phyloP scores from a whole-genome alignment of 495 filamentous ascomycete species.

The Bacidia gigantensis region DNA sequence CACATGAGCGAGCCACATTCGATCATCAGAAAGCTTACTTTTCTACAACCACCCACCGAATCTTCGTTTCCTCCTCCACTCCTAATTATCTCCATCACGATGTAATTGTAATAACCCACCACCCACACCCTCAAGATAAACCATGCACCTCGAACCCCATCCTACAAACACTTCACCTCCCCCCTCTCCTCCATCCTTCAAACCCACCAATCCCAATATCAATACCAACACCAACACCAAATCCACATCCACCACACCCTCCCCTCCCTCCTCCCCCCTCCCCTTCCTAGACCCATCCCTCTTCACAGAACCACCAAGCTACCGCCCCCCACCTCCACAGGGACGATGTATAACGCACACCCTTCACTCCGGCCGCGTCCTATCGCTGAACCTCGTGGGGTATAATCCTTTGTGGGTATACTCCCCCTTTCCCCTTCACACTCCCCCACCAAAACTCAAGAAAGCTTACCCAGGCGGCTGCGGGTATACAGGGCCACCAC shows the following conservation, averaged over 20 bases:
- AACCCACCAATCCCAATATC: neutral
- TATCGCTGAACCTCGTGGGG: slow-evolving; percentile 72
- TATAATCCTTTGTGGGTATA: slow-evolving; percentile 77
- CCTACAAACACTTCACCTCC: neutral
- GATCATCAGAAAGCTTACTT: too few relatives aligned
- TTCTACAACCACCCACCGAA: too few relatives aligned
- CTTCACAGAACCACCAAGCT: slow-evolving; percentile 69
- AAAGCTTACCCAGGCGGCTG: neutral
- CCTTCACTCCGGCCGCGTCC: slow-evolving; percentile 47
- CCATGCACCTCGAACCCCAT: neutral
- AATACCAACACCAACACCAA: neutral
- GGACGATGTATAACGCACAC: slow-evolving; percentile 56
- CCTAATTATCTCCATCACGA: too few relatives aligned
- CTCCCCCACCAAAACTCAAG: neutral
- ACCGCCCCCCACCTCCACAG: slow-evolving; percentile 55
- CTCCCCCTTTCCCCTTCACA: neutral
- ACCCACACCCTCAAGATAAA: neutral
- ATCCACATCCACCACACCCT: neutral
- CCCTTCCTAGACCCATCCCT: slow-evolving; percentile 32
- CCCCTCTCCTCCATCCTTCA: neutral
- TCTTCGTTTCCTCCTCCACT: too few relatives aligned
- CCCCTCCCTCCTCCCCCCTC: neutral
- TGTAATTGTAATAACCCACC: too few relatives aligned
- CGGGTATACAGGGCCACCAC: slow-evolving; percentile 50
- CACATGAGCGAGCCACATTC: neutral